These are phyloP conservation scores for Fomitiporia mediterranea DNA, from an alignment of 1,284 basidiomycete species.

Conservation along the genomic window DNA sequence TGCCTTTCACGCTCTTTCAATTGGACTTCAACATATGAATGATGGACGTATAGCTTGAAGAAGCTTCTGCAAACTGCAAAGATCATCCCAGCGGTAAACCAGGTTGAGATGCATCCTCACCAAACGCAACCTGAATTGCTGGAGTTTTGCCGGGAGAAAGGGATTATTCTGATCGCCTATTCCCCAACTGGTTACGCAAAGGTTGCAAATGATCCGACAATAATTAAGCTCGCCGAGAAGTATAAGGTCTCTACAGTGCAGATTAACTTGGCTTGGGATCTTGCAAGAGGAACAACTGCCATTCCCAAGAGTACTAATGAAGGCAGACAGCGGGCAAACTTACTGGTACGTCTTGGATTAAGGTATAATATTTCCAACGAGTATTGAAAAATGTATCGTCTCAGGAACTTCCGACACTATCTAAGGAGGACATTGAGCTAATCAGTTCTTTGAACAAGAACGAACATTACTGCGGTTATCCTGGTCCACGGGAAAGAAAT, in stretches of 20 bases:
- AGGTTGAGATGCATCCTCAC: constrained; percentile 41
- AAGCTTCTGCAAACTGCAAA: constrained; percentile 33
- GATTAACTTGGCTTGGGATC: constrained; percentile 25
- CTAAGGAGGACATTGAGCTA: constrained; percentile 17
- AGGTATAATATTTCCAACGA: neutral
- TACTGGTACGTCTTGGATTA: constrained; percentile 12
- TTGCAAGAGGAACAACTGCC: constrained; percentile 22
- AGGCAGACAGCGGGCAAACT: constrained; percentile 22
- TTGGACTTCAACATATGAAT: neutral
- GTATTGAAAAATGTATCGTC: neutral
- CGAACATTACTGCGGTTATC: constrained; percentile 13
- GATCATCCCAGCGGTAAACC: constrained; percentile 41
- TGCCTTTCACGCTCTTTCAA: neutral
- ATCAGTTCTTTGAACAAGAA: constrained; percentile 20
- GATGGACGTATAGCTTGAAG: constrained; percentile 2
- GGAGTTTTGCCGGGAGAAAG: constrained; percentile 34
- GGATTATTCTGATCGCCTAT: constrained; percentile 42
- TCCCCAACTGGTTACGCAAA: constrained; percentile 28
- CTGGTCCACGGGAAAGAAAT: constrained; percentile 6
- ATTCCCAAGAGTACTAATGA: constrained; percentile 24
- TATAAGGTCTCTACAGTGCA: constrained; percentile 23
- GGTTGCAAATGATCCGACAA: constrained; percentile 23
- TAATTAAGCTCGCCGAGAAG: constrained; percentile 22
- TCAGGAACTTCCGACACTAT: constrained; percentile 20
- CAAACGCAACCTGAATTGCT: constrained; percentile 33